phyloP scores from a whole-genome alignment of 768 basidiomycete genomes.

The Boletus rufocinnamomeus region DNA sequence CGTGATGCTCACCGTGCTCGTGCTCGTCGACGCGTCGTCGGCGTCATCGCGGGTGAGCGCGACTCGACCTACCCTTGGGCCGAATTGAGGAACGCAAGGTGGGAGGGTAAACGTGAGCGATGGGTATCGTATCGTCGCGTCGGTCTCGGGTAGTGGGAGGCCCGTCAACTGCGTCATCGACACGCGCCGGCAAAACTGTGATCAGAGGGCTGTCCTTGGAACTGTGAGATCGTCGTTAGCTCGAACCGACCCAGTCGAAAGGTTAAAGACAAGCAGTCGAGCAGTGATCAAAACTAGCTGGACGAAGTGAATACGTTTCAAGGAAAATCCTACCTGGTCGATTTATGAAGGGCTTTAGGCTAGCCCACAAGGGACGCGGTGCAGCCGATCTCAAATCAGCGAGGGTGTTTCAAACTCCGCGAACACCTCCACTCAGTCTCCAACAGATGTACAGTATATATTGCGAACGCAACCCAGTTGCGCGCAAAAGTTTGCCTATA shows the following conservation, averaged over 20 bases:
- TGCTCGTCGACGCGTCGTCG: background rate
- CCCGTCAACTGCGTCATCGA: slow-evolving; percentile 12
- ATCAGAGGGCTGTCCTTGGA: background rate
- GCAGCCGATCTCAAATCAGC: slow-evolving; percentile 16
- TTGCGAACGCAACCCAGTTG: slow-evolving; percentile 6
- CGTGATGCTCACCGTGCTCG: slow-evolving; percentile 26
- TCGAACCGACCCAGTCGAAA: background rate
- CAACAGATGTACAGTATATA: background rate
- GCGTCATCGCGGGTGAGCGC: slow-evolving; percentile 15
- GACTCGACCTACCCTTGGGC: slow-evolving; percentile 30
- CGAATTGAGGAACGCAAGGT: slow-evolving; percentile 18
- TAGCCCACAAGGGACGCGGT: background rate
- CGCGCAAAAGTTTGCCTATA: background rate
- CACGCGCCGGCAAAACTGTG: background rate
- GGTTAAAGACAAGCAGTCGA: background rate
- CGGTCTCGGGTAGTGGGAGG: background rate
- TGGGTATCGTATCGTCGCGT: slow-evolving; percentile 1
- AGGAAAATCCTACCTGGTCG: background rate
- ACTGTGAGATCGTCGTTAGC: background rate
- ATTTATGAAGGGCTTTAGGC: background rate
- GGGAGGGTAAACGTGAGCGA: slow-evolving; percentile 23
- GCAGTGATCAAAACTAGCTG: background rate
- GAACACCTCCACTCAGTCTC: background rate
- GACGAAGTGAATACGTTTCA: background rate
- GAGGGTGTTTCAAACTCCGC: slow-evolving; percentile 19